phyloP scores from a whole-genome alignment of 805 yeast genomes.

The Yueomyces sp. region DNA sequence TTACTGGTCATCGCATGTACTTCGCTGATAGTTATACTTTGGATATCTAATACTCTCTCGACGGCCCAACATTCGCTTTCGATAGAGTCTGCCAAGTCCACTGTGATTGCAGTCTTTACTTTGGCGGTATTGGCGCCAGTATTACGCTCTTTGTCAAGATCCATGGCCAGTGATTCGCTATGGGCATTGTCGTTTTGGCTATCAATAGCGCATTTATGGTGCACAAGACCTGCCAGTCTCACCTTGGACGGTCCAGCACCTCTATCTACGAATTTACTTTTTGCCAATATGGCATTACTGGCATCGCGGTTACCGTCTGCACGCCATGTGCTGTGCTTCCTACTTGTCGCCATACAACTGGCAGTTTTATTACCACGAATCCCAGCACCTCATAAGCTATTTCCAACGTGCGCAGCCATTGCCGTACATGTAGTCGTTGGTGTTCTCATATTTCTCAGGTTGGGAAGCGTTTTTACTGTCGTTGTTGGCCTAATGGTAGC shows the following conservation, averaged over 20 bases:
- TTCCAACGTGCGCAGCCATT: too few species aligned
- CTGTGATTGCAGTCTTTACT: slow-evolving; percentile 53
- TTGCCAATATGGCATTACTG: slow-evolving; percentile 76
- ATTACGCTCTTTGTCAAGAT: slow-evolving; percentile 70
- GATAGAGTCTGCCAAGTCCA: slow-evolving; percentile 40
- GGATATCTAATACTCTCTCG: background rate
- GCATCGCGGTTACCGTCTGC: slow-evolving; percentile 78
- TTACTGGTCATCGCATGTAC: slow-evolving; percentile 5
- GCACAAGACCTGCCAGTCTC: background rate
- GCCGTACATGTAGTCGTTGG: too few species aligned
- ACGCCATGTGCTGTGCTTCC: slow-evolving; percentile 69
- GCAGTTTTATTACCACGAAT: slow-evolving; percentile 19
- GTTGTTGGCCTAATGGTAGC: too few species aligned
- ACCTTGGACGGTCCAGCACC: slow-evolving; percentile 29
- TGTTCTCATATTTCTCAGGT: too few species aligned
- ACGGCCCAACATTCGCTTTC: background rate
- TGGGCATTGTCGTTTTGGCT: slow-evolving; percentile 87
- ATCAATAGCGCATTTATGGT: slow-evolving; percentile 45
- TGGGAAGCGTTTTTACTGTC: too few species aligned
- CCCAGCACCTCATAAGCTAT: slow-evolving; percentile 2
- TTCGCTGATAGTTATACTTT: slow-evolving; percentile 11
- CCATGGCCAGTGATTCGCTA: slow-evolving; percentile 86
- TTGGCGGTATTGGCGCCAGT: slow-evolving; percentile 79
- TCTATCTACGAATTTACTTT: slow-evolving; percentile 66
- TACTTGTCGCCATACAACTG: slow-evolving; percentile 33